Conservation (phyloP, 805 yeast species). For the Candida chauliodis region DNA sequence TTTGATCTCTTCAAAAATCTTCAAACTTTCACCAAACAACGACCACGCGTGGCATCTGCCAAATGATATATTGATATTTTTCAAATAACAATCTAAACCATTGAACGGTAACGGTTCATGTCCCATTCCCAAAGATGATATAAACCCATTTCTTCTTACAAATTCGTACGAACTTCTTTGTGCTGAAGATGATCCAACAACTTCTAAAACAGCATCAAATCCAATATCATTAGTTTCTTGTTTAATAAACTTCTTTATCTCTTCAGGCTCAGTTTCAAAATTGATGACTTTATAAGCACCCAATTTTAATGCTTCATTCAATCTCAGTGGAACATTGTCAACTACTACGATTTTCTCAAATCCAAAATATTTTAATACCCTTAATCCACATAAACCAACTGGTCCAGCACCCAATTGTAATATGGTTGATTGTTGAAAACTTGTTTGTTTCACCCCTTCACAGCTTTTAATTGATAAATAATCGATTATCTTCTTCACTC, state of each 20-base stretch:
- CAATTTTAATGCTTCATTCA: conserved; percentile 39
- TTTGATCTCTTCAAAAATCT: conserved; percentile 43
- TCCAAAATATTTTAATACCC: conserved; percentile 42
- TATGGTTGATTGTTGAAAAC: conserved; percentile 28
- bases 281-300: conserved; percentile 51
- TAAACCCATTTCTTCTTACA: conserved; percentile 56
- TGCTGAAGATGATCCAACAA: conserved; percentile 55
- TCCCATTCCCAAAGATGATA: conserved; percentile 58
- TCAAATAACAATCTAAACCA: conserved; percentile 56
- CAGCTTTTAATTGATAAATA: conserved; percentile 31
- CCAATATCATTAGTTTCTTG: conserved; percentile 45
- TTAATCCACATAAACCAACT: conserved; percentile 52
- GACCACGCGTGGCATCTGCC: conserved; percentile 65
- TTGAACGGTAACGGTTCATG: conserved; percentile 54
- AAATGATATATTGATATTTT: conserved; percentile 54
- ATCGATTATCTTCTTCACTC: conserved; percentile 49
- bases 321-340: conserved; percentile 46
- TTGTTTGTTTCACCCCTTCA: conserved; percentile 10
- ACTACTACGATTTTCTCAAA: conserved; percentile 44
- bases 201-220: conserved; percentile 59
- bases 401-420: conserved; percentile 62
- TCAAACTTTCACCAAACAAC: conserved; percentile 49
- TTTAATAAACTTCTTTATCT: conserved; percentile 23
- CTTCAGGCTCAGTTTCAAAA: conserved; percentile 33
- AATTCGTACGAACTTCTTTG: conserved; percentile 48